Evolutionary conservation across 441 rosid genomes (phyloP).

Genomic region (Croton laevigatus): DNA sequence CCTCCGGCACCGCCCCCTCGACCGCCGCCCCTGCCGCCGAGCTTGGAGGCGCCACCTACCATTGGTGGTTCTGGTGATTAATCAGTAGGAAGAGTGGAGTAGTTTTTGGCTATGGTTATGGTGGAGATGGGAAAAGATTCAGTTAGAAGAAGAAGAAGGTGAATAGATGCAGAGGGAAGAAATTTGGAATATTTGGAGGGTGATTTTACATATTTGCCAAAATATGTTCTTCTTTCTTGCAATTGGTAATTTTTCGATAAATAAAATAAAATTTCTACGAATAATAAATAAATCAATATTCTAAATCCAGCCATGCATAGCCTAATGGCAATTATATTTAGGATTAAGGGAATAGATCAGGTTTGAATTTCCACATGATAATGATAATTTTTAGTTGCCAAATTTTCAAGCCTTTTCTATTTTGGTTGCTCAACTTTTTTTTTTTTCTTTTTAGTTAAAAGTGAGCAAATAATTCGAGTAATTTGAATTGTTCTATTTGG

Average conservation of each 20-base stretch:
- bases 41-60: constrained; percentile 72
- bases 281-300: too few species aligned
- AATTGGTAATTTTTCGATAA: background rate
- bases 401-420: too few species aligned
- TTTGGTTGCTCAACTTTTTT: too few species aligned
- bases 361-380: too few species aligned
- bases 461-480: too few species aligned
- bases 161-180: background rate
- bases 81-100: background rate
- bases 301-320: too few species aligned
- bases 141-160: background rate
- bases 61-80: constrained; percentile 21
- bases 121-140: background rate
- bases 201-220: background rate
- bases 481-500: too few species aligned
- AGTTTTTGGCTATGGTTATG: background rate
- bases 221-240: background rate
- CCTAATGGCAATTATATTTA: too few species aligned
- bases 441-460: too few species aligned
- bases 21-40: constrained; percentile 41
- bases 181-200: background rate
- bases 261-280: background rate
- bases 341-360: too few species aligned
- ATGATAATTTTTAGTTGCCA: too few species aligned
- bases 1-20: constrained; percentile 50